Evolutionary conservation across 371 early-diverging fungal genomes (phyloP), one percentile per base, ranked within the genome.

Genomic region (Scutellospora calospora): DNA sequence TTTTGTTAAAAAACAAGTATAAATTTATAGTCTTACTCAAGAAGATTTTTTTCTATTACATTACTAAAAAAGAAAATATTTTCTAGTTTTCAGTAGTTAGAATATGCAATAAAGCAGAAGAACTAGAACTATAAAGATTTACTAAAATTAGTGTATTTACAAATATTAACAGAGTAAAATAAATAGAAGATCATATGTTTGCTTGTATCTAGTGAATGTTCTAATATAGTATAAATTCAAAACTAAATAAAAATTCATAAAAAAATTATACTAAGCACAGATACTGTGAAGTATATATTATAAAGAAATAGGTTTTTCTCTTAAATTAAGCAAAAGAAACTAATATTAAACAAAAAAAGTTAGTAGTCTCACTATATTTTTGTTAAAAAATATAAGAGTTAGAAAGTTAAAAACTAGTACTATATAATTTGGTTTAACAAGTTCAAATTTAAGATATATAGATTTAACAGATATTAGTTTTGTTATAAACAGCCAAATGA

Each of bases 401-500:
- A 27, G 51, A 35, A 25, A 31, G 0, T 68, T 68, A n/a, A 68
- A 8, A 31, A 74, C n/a, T 76, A 20, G n/a, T 11, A 22, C 16
- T 38, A 45, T 35, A 27, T 60, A 14, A 76, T 76, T 41, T 76
- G 35, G n/a, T 76, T 41, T 25, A 38, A 76, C 60, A 4, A 76
- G 38, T 45, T 3, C 3, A 76, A 60, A 52, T 76, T 76, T 35
- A 76, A 35, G 8, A 71, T 71, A 49, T 71, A 18, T 52, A 25
- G 79, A 5, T 83, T 71, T 0, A 55, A 83, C 33, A 79, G 80
- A 3, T n/a, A 63, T 14, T 18, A 79, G 22, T 83, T 29, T 62
- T 52, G 45, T 0, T 81, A 80, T 76, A 80, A 81, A 76, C 69
- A 69, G 25, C 51, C 59, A 8, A 74, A 65, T 16, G 52, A 31